phyloP scores from a whole-genome alignment of 2,329 filamentous ascomycete genomes.

The Aspergillus oerlinghausenensis region DNA sequence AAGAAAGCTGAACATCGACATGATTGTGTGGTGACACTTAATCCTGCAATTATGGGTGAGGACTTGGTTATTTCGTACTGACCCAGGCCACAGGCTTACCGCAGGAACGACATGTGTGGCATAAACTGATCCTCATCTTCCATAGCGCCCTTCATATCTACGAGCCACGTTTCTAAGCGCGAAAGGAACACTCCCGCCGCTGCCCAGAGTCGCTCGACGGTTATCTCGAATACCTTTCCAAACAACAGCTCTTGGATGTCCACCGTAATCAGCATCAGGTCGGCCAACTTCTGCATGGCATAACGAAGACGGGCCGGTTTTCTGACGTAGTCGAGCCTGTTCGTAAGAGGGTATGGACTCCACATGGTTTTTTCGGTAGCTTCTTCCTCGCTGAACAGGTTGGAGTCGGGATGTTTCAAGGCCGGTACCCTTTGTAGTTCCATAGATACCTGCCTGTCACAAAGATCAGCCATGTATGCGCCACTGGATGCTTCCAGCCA shows the following conservation, averaged over 20 bases:
- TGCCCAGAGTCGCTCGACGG: constrained; percentile 14
- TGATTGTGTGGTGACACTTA: constrained; percentile 22
- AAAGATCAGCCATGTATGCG: constrained; percentile 6
- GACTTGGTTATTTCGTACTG: neutral
- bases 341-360: constrained; percentile 31
- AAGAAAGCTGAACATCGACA: constrained; percentile 23
- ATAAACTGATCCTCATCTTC: constrained; percentile 15
- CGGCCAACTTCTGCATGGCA: constrained; percentile 17
- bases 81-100: constrained; percentile 18
- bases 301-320: constrained; percentile 25
- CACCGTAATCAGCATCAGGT: constrained; percentile 19
- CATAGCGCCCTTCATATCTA: constrained; percentile 14
- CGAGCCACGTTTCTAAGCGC: constrained; percentile 21
- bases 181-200: constrained; percentile 15
- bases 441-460: constrained; percentile 25
- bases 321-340: constrained; percentile 20
- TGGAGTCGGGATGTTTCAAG: constrained; percentile 15
- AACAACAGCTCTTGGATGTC: constrained; percentile 24
- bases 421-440: constrained; percentile 18
- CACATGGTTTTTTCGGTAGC: constrained; percentile 19
- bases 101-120: constrained; percentile 25
- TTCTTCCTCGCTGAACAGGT: constrained; percentile 10
- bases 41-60: constrained; percentile 21
- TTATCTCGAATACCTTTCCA: constrained; percentile 12
- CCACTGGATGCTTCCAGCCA: neutral